Evolutionary conservation across 2,329 filamentous ascomycete species (phyloP).

Genomic region (Arthrobotrys entomopaga): DNA sequence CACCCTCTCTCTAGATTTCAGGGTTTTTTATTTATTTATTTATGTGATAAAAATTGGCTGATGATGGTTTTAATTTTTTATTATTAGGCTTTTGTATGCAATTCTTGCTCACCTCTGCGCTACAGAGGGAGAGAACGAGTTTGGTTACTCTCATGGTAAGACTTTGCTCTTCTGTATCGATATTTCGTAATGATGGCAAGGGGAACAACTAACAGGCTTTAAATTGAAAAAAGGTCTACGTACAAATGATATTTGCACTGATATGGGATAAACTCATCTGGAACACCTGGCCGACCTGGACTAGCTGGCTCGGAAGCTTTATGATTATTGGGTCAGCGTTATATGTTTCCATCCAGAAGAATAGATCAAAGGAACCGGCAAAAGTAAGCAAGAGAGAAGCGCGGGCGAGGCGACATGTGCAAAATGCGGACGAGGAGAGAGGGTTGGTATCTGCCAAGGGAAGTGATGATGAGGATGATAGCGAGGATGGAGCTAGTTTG

Average conservation of each 20-base stretch:
- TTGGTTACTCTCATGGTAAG: constrained; percentile 68
- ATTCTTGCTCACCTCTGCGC: constrained; percentile 80
- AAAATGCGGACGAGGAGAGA: constrained; percentile 47
- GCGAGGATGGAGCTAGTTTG: constrained; percentile 33
- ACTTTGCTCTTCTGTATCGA: constrained; percentile 65
- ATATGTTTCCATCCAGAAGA: constrained; percentile 68
- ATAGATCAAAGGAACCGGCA: constrained; percentile 43
- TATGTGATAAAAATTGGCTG: constrained; percentile 60
- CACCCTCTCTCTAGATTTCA: too few relatives aligned
- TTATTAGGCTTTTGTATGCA: constrained; percentile 83
- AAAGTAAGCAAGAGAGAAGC: constrained; percentile 35
- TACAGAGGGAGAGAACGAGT: constrained; percentile 76
- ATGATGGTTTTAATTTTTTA: constrained; percentile 68
- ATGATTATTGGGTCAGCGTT: constrained; percentile 74
- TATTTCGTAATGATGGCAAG: constrained; percentile 65
- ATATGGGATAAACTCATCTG: constrained; percentile 73
- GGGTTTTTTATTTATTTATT: constrained; percentile 60
- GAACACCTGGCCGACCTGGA: constrained; percentile 68
- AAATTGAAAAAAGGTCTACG: constrained; percentile 75
- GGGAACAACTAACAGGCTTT: constrained; percentile 62
- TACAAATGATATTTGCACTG: constrained; percentile 76
- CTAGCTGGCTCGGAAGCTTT: constrained; percentile 71
- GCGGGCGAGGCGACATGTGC: constrained; percentile 30
- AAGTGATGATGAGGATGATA: constrained; percentile 39
- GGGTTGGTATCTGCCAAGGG: constrained; percentile 35